phyloP scores from a whole-genome alignment of 169 alveolate species.

The Besnoitia besnoiti region DNA sequence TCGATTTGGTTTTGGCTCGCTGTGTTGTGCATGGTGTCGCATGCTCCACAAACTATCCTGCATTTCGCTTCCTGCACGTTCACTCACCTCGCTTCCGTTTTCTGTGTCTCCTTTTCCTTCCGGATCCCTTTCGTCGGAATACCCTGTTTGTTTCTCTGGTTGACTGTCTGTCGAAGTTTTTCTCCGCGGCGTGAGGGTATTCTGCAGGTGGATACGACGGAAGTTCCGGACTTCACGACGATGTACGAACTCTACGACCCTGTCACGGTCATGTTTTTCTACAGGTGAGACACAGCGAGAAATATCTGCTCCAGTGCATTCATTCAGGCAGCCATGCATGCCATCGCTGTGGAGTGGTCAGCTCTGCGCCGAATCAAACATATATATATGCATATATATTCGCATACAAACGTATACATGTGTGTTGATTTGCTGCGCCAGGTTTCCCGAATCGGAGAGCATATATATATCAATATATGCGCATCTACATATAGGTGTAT shows the following conservation, averaged over 20 bases:
- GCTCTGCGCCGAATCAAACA: neutral
- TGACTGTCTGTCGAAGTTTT: neutral
- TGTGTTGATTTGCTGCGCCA: neutral
- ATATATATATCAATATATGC: no score
- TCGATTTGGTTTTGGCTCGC: neutral
- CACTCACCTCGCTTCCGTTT: neutral
- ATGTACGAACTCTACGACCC: slow-evolving; percentile 99
- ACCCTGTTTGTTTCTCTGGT: neutral
- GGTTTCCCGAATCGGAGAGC: no score
- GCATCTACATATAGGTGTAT: no score
- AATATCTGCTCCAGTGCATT: neutral
- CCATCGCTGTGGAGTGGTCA: neutral
- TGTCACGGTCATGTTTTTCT: slow-evolving; percentile 98
- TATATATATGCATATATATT: neutral
- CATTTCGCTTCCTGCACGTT: neutral
- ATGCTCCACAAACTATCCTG: neutral
- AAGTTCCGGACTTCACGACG: slow-evolving; percentile 99
- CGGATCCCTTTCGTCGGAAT: neutral
- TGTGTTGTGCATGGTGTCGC: neutral
- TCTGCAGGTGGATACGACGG: slow-evolving; percentile 91
- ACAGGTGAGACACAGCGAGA: slow-evolving; percentile 71
- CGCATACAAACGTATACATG: neutral
- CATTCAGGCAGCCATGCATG: slow-evolving; percentile 10
- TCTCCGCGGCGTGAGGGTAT: no score
- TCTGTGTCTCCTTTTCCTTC: no score